Evolutionary conservation across 2,329 filamentous ascomycete species (phyloP).

Genomic region (Aspergillus japonicus): DNA sequence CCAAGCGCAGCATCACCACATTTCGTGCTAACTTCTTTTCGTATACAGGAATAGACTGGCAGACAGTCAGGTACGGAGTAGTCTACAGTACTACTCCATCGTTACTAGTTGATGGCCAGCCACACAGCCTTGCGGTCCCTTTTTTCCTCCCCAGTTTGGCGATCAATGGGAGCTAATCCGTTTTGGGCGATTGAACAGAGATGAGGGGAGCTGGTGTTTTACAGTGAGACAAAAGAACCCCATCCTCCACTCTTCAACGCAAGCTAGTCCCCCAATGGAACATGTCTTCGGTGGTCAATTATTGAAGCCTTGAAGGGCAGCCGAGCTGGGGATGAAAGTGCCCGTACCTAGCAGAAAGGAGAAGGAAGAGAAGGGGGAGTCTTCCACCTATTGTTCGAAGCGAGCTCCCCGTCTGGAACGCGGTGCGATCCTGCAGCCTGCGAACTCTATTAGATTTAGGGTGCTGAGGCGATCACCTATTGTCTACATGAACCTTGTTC

Average conservation of each 20-base stretch:
- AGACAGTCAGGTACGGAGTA: no score
- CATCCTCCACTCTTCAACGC: slow-evolving; percentile 5
- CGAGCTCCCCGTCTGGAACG: background rate
- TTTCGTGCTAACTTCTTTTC: background rate
- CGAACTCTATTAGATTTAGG: slow-evolving; percentile 7
- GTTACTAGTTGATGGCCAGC: no score
- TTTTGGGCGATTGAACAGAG: slow-evolving; percentile 3
- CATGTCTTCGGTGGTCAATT: slow-evolving; percentile 1
- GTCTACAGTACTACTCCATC: no score
- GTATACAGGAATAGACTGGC: no score
- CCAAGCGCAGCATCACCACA: background rate
- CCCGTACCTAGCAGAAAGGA: background rate
- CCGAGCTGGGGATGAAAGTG: background rate
- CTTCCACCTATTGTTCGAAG: background rate
- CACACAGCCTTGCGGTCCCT: background rate
- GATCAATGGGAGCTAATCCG: slow-evolving; percentile 1
- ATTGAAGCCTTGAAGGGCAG: slow-evolving; percentile 6
- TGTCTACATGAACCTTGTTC: background rate
- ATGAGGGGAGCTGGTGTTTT: slow-evolving; percentile 9
- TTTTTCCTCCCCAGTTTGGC: background rate
- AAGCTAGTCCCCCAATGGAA: background rate
- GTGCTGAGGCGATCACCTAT: background rate
- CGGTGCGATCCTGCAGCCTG: background rate
- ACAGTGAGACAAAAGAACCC: slow-evolving; percentile 9
- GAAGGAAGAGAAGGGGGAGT: background rate